Evolutionary conservation across 2,329 filamentous ascomycete genomes (phyloP).

Genomic region (Botrytis paeoniae): DNA sequence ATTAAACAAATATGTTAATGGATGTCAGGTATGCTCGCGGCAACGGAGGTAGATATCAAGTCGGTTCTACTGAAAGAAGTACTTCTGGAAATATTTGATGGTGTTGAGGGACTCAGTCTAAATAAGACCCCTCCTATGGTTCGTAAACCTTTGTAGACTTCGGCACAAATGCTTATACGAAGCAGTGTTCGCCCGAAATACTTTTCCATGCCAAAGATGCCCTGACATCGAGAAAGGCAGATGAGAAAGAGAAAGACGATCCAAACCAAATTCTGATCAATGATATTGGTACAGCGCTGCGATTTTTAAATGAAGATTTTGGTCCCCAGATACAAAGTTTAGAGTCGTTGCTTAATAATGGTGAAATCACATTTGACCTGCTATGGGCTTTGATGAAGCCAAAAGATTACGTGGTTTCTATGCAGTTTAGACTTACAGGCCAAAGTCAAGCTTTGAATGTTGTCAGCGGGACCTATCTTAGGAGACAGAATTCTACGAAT

Average conservation of each 20-base stretch:
- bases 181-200: neutral
- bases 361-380: constrained; percentile 13
- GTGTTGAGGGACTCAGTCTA: constrained; percentile 4
- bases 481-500: neutral
- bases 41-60: constrained; percentile 12
- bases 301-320: constrained; percentile 5
- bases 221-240: neutral
- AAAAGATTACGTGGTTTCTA: neutral
- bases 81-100: constrained; percentile 10
- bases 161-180: neutral
- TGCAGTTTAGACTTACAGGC: neutral
- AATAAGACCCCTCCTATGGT: constrained; percentile 10
- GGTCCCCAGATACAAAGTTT: neutral
- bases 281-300: constrained; percentile 9
- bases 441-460: neutral
- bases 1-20: neutral
- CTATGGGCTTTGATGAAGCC: constrained; percentile 10
- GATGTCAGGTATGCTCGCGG: constrained; percentile 2
- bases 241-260: constrained; percentile 6
- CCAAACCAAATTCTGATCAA: constrained; percentile 9
- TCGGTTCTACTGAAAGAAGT: neutral
- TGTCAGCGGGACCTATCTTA: neutral
- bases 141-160: neutral
- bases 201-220: constrained; percentile 5
- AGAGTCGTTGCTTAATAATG: neutral